A percentile compares a stretch with the other conserved stretches of the same genome.
Conservation (phyloP, 805 yeast genomes). For the Cyberlindnera maclurae region DNA sequence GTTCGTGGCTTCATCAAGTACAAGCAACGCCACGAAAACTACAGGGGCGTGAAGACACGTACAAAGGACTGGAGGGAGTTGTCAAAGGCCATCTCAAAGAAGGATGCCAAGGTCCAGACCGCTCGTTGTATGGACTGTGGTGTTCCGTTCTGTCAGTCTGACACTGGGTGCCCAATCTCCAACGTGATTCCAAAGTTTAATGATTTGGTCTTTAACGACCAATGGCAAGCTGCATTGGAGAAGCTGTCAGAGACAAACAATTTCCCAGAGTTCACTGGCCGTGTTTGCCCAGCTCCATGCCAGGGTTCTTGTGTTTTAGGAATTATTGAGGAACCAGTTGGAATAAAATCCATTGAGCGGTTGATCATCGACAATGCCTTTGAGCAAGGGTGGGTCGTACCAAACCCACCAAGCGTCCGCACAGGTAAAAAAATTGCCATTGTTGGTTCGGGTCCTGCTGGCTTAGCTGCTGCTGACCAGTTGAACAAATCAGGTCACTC, state of each 20-base stretch:
- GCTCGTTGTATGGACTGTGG: slow-evolving; percentile 99
- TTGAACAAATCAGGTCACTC: slow-evolving; percentile 91
- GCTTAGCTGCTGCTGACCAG: slow-evolving; percentile 95
- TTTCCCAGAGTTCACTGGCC: slow-evolving; percentile 97
- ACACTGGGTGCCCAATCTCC: slow-evolving; percentile 96
- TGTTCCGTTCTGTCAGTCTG: slow-evolving; percentile 97
- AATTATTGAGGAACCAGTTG: slow-evolving; percentile 90
- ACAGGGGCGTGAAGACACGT: slow-evolving; percentile 71
- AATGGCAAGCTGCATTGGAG: slow-evolving; percentile 92
- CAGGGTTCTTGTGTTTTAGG: slow-evolving; percentile 96
- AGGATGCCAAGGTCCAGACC: slow-evolving; percentile 83
- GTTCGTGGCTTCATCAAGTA: slow-evolving; percentile 90
- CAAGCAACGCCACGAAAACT: slow-evolving; percentile 79
- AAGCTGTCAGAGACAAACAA: slow-evolving; percentile 92
- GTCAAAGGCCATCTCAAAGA: slow-evolving; percentile 71
- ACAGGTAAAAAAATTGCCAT: slow-evolving; percentile 83
- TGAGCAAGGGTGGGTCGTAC: slow-evolving; percentile 93
- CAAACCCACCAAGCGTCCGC: slow-evolving; percentile 69
- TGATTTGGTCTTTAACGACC: slow-evolving; percentile 88
- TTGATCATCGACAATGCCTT: slow-evolving; percentile 95
- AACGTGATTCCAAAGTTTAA: slow-evolving; percentile 98
- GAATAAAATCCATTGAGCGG: slow-evolving; percentile 92
- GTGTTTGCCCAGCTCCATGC: slow-evolving; percentile 99
- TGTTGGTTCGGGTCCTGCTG: slow-evolving; percentile 97
- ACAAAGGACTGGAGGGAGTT: slow-evolving; percentile 90